Evolutionary conservation across 345 rosid species (phyloP), one percentile per base, ranked within the genome.

Genomic region (Eutrema yunnanense): DNA sequence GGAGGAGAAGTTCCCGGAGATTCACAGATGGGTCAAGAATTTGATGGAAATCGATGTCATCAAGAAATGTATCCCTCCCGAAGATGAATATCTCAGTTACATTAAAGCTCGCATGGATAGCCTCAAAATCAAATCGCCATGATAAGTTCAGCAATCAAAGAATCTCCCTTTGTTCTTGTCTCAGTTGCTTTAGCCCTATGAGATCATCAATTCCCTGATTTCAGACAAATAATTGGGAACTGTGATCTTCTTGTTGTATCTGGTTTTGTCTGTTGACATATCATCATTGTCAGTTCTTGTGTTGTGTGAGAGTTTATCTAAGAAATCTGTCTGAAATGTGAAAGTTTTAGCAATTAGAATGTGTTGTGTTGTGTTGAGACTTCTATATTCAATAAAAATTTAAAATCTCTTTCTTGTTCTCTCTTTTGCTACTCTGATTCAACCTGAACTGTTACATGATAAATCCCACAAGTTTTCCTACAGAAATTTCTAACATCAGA

Each of bases 391-490:
- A 60, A 42, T 4, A 29, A 33, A 1, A 30, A 58, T 5, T 10
- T 37, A 56, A 32, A 5, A 30, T 51, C 30, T 4, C 6, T 69
- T 29, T 3, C 6, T 61, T 59, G 34, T 61, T 61, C 30, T 40
- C 10, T 44, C 11, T 46, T 6, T 26, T 29, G 27, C 72, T 79
- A 74, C 29, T 73, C 71, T 58, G 79, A 55, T 83, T 93, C 98
- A 73, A 90, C 84, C 66, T 93, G 96, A 19, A 90, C 62, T 0
- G 96, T 90, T 74, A 87, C 84, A 79, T 87, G 96, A 60, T 73
- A 80, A 77, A 93, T 86, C 74, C 83, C 82, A 69, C 77, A 71
- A 38, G 71, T 75, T 54, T 69, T 83, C 67, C 77, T 82, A 73
- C 92, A 88, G 79, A 83, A 85, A 46, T 82, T 81, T 80, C 79